These are phyloP conservation scores for Bryoglossum gracile DNA, from an alignment of 495 filamentous ascomycete genomes.

Conservation along the genomic window DNA sequence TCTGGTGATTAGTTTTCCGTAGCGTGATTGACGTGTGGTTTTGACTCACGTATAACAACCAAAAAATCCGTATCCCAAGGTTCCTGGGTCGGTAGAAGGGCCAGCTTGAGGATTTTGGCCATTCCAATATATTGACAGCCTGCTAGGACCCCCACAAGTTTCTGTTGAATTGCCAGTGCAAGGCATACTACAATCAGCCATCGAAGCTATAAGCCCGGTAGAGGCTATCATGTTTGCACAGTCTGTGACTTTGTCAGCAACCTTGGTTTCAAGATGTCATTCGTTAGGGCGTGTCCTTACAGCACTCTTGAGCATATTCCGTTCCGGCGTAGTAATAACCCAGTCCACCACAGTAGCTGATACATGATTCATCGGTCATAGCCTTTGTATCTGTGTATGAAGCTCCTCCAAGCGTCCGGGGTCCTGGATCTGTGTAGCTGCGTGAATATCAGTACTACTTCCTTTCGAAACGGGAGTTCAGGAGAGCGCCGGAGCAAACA, in stretches of 20 bases:
- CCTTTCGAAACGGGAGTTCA: too few species aligned
- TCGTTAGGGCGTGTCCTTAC: not conserved
- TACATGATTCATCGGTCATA: conserved; percentile 38
- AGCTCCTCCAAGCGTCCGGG: conserved; percentile 1
- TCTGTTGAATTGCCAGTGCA: conserved; percentile 22
- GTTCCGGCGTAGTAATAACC: conserved; percentile 35
- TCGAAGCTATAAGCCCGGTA: not conserved
- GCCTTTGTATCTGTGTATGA: conserved; percentile 7
- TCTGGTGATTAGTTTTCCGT: conserved; percentile 20
- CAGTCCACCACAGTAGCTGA: conserved; percentile 28
- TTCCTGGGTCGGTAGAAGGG: conserved; percentile 16
- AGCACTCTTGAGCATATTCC: conserved; percentile 29
- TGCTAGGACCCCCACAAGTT: conserved; percentile 28
- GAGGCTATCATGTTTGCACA: conserved; percentile 13
- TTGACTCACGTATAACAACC: conserved; percentile 29
- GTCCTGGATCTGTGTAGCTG: too few species aligned
- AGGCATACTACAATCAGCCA: conserved; percentile 21
- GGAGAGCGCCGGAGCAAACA: too few species aligned
- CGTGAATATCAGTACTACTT: too few species aligned
- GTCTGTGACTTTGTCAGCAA: conserved; percentile 7
- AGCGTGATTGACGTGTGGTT: conserved; percentile 16
- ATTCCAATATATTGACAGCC: conserved; percentile 23
- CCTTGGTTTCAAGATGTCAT: not conserved
- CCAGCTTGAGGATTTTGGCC: conserved; percentile 8
- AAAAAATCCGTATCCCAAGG: conserved; percentile 2